phyloP scores from a whole-genome alignment of 2,329 filamentous ascomycete species.

The Colletotrichum plurivorum region DNA sequence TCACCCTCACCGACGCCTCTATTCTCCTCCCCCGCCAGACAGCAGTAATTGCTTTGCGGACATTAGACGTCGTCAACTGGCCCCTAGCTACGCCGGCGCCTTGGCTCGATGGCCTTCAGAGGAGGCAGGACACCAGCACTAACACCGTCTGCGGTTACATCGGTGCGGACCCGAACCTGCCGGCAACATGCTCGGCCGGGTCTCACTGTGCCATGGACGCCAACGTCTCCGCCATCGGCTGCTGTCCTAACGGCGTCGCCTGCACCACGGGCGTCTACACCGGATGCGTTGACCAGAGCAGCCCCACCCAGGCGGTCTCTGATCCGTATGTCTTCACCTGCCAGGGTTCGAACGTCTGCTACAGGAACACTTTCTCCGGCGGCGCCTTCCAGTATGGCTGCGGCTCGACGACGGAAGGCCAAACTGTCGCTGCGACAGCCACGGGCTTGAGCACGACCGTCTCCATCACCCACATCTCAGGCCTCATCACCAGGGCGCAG shows the following conservation, averaged over 20 bases:
- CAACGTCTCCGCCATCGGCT: constrained; percentile 65
- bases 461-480: constrained; percentile 55
- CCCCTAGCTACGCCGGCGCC: constrained; percentile 60
- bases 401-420: constrained; percentile 63
- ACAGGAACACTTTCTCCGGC: constrained; percentile 68
- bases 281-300: constrained; percentile 68
- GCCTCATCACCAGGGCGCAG: constrained; percentile 54
- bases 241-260: constrained; percentile 65
- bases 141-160: constrained; percentile 73
- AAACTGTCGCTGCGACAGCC: constrained; percentile 63
- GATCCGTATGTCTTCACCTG: constrained; percentile 73
- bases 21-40: constrained; percentile 60
- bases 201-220: constrained; percentile 71
- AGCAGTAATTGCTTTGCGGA: constrained; percentile 50
- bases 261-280: constrained; percentile 72
- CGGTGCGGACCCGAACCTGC: constrained; percentile 64
- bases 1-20: constrained; percentile 52
- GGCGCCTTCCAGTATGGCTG: constrained; percentile 72
- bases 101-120: constrained; percentile 50
- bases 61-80: constrained; percentile 56
- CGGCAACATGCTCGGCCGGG: constrained; percentile 70
- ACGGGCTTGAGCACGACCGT: constrained; percentile 56
- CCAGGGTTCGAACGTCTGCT: constrained; percentile 65
- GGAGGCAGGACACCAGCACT: constrained; percentile 53
- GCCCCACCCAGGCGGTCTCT: constrained; percentile 62